A percentile compares a stretch with the other conserved stretches of the same genome.
phyloP scores from a whole-genome alignment of 108 stramenopile species.

The Nannochloropsis gaditana region DNA sequence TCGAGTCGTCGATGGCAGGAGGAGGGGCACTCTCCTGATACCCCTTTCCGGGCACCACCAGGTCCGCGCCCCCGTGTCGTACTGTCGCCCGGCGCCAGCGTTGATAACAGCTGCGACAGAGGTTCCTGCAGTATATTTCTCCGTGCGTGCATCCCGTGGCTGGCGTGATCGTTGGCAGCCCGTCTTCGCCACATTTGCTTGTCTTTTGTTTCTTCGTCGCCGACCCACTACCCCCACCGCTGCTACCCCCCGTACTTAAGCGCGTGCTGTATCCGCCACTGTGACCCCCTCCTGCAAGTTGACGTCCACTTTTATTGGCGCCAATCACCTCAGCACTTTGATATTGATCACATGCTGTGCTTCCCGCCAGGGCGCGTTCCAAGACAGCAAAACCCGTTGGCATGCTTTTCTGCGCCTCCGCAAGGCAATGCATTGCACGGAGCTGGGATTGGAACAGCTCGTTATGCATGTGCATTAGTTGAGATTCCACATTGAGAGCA shows the following conservation, averaged over 20 bases:
- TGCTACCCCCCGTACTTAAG: not conserved
- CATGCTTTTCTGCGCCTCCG: not conserved
- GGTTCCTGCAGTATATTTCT: constrained; percentile 14
- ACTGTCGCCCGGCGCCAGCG: constrained; percentile 2
- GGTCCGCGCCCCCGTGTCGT: not conserved
- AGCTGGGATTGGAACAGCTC: not conserved
- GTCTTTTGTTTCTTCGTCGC: not conserved
- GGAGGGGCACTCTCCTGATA: not conserved
- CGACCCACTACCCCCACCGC: not conserved
- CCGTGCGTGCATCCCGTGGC: constrained; percentile 15
- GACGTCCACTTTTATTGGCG: not conserved
- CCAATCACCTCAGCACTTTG: too few species aligned
- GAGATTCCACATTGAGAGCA: not conserved
- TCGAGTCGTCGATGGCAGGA: not conserved
- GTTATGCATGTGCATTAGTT: not conserved
- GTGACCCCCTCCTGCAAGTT: not conserved
- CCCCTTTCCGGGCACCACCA: not conserved
- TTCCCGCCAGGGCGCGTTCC: not conserved
- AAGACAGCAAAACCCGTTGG: constrained; percentile 1
- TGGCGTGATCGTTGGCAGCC: not conserved
- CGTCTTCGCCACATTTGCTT: not conserved
- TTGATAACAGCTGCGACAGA: constrained; percentile 11
- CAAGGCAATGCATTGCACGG: not conserved
- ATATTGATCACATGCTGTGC: not conserved
- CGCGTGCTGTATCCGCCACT: not conserved